phyloP scores from a whole-genome alignment of 441 rosid species.

The Mallotus repandus region DNA sequence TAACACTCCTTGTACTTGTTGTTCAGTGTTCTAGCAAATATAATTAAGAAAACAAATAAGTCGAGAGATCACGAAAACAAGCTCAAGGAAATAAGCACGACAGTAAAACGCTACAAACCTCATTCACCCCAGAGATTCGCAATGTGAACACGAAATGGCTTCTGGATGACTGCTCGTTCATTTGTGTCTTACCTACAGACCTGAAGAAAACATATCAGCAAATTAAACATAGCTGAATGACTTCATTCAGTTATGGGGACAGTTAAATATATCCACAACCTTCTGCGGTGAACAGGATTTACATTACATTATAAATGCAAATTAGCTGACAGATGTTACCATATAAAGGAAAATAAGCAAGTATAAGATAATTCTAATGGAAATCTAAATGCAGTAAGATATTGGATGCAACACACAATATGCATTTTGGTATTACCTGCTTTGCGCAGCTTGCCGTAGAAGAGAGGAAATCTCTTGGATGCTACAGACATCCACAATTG shows the following conservation, averaged over 20 bases:
- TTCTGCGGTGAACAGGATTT: not conserved
- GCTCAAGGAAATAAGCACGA: not conserved
- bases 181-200: conserved; percentile 90
- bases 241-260: not conserved
- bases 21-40: conserved; percentile 69
- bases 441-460: conserved; percentile 80
- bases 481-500: conserved; percentile 81
- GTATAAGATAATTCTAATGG: not conserved
- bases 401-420: no score
- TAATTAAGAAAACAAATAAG: not conserved
- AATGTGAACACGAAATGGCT: conserved; percentile 96
- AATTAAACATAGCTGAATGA: not conserved
- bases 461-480: conserved; percentile 73
- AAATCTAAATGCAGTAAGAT: no score
- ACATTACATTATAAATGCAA: not conserved
- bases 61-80: not conserved
- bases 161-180: conserved; percentile 98
- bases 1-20: conserved; percentile 90
- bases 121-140: conserved; percentile 83
- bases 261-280: not conserved
- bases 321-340: not conserved
- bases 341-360: not conserved
- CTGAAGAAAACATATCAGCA: conserved; percentile 33
- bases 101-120: conserved; percentile 40
- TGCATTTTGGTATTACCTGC: conserved; percentile 55